A percentile compares a stretch with the other conserved stretches of the same genome.
Conservation (phyloP, 805 yeast species). For the Myxozyma nipponensis region DNA sequence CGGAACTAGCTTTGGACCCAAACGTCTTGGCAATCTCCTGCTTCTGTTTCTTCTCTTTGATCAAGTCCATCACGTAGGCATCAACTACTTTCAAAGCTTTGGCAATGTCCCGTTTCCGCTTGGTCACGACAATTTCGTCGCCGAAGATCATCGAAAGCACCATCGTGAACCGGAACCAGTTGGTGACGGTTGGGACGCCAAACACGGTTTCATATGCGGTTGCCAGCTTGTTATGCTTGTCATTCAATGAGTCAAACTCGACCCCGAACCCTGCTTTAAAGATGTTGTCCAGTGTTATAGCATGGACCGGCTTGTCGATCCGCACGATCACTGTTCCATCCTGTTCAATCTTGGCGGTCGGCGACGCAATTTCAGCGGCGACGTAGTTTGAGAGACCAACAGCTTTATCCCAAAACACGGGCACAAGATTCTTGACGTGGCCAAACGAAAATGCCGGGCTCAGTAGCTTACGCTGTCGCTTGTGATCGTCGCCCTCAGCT, state of each 20-base stretch:
- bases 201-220: slow-evolving; percentile 17
- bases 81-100: slow-evolving; percentile 2
- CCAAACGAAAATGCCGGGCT: slow-evolving; percentile 22
- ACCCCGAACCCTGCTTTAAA: slow-evolving; percentile 22
- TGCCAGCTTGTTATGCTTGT: slow-evolving; percentile 9
- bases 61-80: slow-evolving; percentile 6
- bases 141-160: slow-evolving; percentile 4
- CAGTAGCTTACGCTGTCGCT: slow-evolving; percentile 16
- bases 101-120: slow-evolving; percentile 3
- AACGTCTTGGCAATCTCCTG: slow-evolving; percentile 15
- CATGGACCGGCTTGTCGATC: slow-evolving; percentile 9
- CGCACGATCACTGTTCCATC: slow-evolving; percentile 3
- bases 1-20: slow-evolving; percentile 3
- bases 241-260: slow-evolving; percentile 15
- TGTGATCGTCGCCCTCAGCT: slow-evolving; percentile 22
- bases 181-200: neutral
- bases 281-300: slow-evolving; percentile 21
- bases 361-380: neutral
- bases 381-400: slow-evolving; percentile 2
- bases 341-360: neutral
- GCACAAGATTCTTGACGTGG: slow-evolving; percentile 18
- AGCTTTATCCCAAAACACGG: slow-evolving; percentile 13
- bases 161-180: neutral
- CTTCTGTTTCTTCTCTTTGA: slow-evolving; percentile 18
- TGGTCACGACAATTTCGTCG: slow-evolving; percentile 4